Base-by-base conservation (phyloP, 2,329 filamentous ascomycete genomes). In the Zymoseptoria brevis region DNA sequence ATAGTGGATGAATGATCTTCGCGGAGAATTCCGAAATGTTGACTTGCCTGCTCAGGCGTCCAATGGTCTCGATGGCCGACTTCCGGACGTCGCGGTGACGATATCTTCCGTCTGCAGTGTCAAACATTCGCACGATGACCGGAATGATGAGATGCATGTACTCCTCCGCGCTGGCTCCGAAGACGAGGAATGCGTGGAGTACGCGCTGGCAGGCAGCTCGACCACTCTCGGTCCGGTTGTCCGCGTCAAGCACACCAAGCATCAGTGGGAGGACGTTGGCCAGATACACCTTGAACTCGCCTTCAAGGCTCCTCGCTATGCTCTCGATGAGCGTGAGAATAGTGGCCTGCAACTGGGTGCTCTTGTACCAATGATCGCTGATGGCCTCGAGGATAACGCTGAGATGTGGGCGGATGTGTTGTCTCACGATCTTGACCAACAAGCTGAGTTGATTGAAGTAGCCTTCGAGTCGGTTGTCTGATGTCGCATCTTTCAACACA, bases 141-240 rank as follows among this genome's bases (percentile, higher is more conserved):
- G 94, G 94, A 55, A 99, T 90, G 66, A 99, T 97, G 56, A 99
- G 81, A 72, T 99, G 94, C 94, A 99, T 99, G 73, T 99, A 99
- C 73, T 99, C 94, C 72, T 99, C 94, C 9, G 89, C 89, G 69
- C 92, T 97, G 0, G 92, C 87, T 1, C 95, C 95, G 72, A 99
- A 99, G 0, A 99, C 89, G 26, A 99, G 78, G 74, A 99, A 96
- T 0, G 93, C 92, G 71, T 97, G 94, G 22, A 99, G 80, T 3
- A 99, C 92, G 67, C 88, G 87, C 35, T 67, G 67, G 53, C 68
- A 69, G 8, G 69, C 70, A 48, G 67, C 62, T 45, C 64, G 63
- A 5, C 68, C 67, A 19, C 67, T 62, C 72, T 96, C 91, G 0
- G 92, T 96, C 1, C 88, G 87, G 8, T 79, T 81, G 71, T 99